phyloP scores from a whole-genome alignment of 2,329 filamentous ascomycete genomes.

The Ophiostoma pallidulum region DNA sequence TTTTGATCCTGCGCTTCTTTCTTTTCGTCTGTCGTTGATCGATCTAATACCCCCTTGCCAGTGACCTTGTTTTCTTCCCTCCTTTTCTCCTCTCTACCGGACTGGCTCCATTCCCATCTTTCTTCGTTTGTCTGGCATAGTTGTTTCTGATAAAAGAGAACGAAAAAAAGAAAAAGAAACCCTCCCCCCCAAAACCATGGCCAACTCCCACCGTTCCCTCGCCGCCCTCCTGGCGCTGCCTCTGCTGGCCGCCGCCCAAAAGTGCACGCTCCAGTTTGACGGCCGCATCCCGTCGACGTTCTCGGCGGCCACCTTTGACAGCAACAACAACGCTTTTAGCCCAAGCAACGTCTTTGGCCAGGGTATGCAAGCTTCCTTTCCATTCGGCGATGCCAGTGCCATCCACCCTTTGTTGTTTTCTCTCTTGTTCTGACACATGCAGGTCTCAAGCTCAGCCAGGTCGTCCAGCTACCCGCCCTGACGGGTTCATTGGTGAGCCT shows the following conservation, averaged over 20 bases:
- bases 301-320: slow-evolving; percentile 32
- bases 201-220: neutral
- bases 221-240: slow-evolving; percentile 9
- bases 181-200: neutral
- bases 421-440: neutral
- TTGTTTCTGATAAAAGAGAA: no score
- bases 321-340: slow-evolving; percentile 36
- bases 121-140: neutral
- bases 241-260: slow-evolving; percentile 20
- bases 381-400: no score
- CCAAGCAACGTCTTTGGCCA: slow-evolving; percentile 43
- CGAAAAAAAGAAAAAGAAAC: neutral
- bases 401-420: neutral
- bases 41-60: neutral
- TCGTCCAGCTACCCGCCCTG: slow-evolving; percentile 38
- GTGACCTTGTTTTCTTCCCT: neutral
- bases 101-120: slow-evolving; percentile 6
- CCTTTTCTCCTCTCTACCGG: slow-evolving; percentile 1
- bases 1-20: no score
- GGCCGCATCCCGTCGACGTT: slow-evolving; percentile 34
- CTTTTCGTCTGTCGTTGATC: slow-evolving; percentile 6
- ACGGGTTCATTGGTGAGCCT: slow-evolving; percentile 29
- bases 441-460: slow-evolving; percentile 41
- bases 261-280: slow-evolving; percentile 35
- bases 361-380: no score